These are phyloP conservation scores for Yamadazyma sp. DNA, from an alignment of 1,139 yeast genomes.

Conservation along the genomic window DNA sequence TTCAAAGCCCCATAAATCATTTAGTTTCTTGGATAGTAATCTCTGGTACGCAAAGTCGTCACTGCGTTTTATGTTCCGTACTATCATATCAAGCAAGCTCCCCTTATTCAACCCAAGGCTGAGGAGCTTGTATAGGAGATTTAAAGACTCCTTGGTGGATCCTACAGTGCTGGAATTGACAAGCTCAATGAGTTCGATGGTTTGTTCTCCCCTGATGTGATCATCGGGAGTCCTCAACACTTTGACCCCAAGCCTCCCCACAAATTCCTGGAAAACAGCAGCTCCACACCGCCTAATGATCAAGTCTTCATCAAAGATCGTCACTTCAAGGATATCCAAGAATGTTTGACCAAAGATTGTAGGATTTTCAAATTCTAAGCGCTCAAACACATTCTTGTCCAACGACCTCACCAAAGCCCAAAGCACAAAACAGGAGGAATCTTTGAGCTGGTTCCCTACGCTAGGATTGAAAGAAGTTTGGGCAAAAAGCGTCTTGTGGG, in stretches of 20 bases:
- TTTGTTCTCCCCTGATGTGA: slow-evolving; percentile 29
- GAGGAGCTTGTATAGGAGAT: slow-evolving; percentile 23
- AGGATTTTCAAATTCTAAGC: slow-evolving; percentile 13
- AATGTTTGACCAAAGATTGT: slow-evolving; percentile 27
- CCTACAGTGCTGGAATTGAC: slow-evolving; percentile 28
- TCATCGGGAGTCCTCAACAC: slow-evolving; percentile 15
- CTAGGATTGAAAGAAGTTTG: slow-evolving; percentile 30
- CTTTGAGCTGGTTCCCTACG: slow-evolving; percentile 71
- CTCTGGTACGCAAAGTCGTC: slow-evolving; percentile 39
- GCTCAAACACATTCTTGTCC: slow-evolving; percentile 20
- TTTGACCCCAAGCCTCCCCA: slow-evolving; percentile 66
- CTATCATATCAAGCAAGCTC: slow-evolving; percentile 28
- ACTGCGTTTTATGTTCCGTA: slow-evolving; percentile 19
- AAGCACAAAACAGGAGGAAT: slow-evolving; percentile 74
- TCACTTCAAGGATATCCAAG: slow-evolving; percentile 47
- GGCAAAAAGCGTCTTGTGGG: slow-evolving; percentile 43
- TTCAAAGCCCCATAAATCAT: slow-evolving; percentile 5
- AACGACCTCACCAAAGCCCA: slow-evolving; percentile 35
- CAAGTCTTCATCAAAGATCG: slow-evolving; percentile 72
- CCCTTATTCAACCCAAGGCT: slow-evolving; percentile 26
- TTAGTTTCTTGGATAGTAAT: slow-evolving; percentile 10
- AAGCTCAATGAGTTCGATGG: slow-evolving; percentile 57
- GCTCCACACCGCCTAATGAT: slow-evolving; percentile 77
- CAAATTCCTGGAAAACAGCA: slow-evolving; percentile 82
- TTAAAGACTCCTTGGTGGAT: slow-evolving; percentile 25